A percentile compares a stretch with the other conserved stretches of the same genome.
Evolutionary conservation across 352 stramenopile species (phyloP).

Genomic region (Sclerospora graminicola): DNA sequence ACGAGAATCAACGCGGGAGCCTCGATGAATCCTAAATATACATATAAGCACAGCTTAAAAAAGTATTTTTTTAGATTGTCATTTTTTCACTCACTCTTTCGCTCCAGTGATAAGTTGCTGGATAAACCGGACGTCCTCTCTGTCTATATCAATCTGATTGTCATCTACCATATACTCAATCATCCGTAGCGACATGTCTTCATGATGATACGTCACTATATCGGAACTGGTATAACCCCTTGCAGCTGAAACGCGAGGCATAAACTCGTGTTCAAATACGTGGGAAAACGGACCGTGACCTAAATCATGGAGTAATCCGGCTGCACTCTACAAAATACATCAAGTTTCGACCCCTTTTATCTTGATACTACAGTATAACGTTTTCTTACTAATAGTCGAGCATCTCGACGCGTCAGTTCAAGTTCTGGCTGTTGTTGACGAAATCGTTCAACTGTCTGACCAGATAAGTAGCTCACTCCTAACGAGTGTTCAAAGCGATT

Average conservation of each 20-base stretch:
- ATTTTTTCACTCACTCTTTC: conserved; percentile 43
- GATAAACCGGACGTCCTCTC: conserved; percentile 58
- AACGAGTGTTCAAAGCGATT: conserved; percentile 95
- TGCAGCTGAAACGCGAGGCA: conserved; percentile 39
- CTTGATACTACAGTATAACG: too few relatives aligned
- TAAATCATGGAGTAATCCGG: conserved; percentile 77
- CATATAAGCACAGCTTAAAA: conserved; percentile 1
- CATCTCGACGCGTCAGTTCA: conserved; percentile 83
- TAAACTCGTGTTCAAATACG: conserved; percentile 91
- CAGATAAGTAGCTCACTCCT: conserved; percentile 91
- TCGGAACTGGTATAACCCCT: conserved; percentile 17
- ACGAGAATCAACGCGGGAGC: conserved; percentile 35
- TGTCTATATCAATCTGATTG: conserved; percentile 72
- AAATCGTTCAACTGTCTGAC: conserved; percentile 81
- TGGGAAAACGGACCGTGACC: conserved; percentile 95
- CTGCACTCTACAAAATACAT: conserved; percentile 34
- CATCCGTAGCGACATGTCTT: conserved; percentile 76
- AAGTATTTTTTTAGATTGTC: too few relatives aligned
- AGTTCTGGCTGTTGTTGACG: conserved; percentile 81
- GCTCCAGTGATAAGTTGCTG: conserved; percentile 75
- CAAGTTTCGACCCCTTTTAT: background rate
- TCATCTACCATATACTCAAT: conserved; percentile 74
- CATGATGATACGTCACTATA: conserved; percentile 49
- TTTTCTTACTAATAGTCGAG: conserved; percentile 31
- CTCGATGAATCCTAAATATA: conserved; percentile 30